A percentile compares a stretch with the other conserved stretches of the same genome.
Evolutionary conservation across 2,329 filamentous ascomycete species (phyloP).

Genomic region (Parascedosporium putredinis): DNA sequence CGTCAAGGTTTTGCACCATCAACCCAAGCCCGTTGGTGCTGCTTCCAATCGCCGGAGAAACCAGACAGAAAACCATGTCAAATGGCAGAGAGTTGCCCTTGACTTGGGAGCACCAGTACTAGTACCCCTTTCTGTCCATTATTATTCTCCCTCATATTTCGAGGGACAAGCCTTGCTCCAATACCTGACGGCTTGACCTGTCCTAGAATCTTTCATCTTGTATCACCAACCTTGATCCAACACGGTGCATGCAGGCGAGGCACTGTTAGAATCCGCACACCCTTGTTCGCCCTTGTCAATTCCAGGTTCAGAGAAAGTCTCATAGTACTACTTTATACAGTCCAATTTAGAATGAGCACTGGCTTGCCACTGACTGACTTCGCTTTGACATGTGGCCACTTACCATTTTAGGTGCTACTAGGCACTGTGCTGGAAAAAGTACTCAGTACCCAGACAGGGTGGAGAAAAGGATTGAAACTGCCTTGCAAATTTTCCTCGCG

Average conservation of each 20-base stretch:
- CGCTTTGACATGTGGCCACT: not conserved
- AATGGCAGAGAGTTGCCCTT: no score
- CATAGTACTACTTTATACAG: not conserved
- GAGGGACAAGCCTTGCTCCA: not conserved
- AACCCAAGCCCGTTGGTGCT: no score
- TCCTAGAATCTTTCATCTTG: not conserved
- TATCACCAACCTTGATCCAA: constrained; percentile 1
- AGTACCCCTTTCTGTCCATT: no score
- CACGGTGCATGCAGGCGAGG: not conserved
- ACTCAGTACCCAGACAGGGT: not conserved
- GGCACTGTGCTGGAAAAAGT: not conserved
- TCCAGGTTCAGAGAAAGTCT: not conserved
- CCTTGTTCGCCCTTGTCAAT: not conserved
- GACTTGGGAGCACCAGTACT: no score
- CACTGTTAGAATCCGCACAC: not conserved
- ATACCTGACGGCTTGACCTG: not conserved
- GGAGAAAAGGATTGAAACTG: constrained; percentile 5
- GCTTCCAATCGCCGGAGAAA: no score
- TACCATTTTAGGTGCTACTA: not conserved
- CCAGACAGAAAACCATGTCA: no score
- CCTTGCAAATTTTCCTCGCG: constrained; percentile 9
- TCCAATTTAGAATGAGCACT: not conserved
- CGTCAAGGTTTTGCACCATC: no score
- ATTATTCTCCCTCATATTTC: no score
- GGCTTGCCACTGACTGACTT: not conserved